These are phyloP conservation scores for Tulasnella sp. DNA, from an alignment of 768 basidiomycete genomes.

Conservation along the genomic window DNA sequence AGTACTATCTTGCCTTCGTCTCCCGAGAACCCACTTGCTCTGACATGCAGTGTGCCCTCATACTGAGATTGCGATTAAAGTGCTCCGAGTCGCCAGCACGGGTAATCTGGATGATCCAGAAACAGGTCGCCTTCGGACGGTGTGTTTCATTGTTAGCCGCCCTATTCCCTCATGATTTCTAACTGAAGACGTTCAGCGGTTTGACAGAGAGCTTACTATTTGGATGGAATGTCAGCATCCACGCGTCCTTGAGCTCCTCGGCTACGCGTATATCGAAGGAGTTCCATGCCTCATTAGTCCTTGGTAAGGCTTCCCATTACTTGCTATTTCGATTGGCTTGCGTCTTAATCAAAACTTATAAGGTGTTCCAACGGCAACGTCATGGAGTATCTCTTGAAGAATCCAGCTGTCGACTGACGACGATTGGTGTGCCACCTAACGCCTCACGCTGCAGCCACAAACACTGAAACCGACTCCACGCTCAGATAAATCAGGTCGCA, in stretches of 20 bases:
- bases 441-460: too few relatives aligned
- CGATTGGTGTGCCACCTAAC: neutral
- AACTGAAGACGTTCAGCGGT: neutral
- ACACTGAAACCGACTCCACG: too few relatives aligned
- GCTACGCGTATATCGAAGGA: slow-evolving; percentile 1
- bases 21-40: too few relatives aligned
- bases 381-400: slow-evolving; percentile 5
- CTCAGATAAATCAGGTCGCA: slow-evolving; percentile 27
- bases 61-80: slow-evolving; percentile 14
- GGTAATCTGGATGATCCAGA: neutral
- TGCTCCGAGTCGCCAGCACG: neutral
- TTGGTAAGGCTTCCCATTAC: neutral
- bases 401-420: neutral
- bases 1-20: neutral
- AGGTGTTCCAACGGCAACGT: slow-evolving; percentile 15
- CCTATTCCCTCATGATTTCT: neutral
- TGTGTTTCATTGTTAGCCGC: neutral
- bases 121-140: neutral
- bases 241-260: neutral
- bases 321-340: neutral
- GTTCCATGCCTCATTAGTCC: slow-evolving; percentile 7
- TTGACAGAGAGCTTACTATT: slow-evolving; percentile 3
- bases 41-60: too few relatives aligned
- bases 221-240: slow-evolving; percentile 9
- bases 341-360: neutral